Evolutionary conservation across 139 green algal genomes (phyloP), one percentile per base, ranked within the genome.

Genomic region (Zygnema circumcarinatum): DNA sequence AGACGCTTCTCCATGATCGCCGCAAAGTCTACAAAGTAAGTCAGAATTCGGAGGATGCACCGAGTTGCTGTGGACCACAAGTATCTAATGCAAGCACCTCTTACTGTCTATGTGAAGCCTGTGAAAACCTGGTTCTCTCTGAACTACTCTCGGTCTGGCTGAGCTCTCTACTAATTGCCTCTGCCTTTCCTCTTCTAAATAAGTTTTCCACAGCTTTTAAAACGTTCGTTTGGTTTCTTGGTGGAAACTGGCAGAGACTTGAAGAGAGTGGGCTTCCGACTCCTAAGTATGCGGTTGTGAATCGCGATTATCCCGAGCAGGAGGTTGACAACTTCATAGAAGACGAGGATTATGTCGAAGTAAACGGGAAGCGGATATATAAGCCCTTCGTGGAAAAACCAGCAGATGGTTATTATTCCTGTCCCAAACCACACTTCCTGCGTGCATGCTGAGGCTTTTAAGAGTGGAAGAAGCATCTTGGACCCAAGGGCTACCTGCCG

Each of bases 341-440:
- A 91, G 93, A 93, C 0, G 94, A 97, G 84, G 96, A 98, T 86
- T 98, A 95, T 68, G 94, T 98, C 25, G 94, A 95, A 72, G 33
- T 95, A 0, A 72, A 93, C 31, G 95, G 95, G 20, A 75, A 92
- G 78, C 84, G 92, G 73, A 97, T 99, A 38, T 87, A 94, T 75
- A 99, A 99, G 93, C 97, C 97, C 0, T 99, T 99, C 93, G 97
- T 99, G 40, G 97, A 99, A 93, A 99, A 99, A 92, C 97, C 97
- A 0, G 93, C 92, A 16, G 92, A 94, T 67, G 87, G 87, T 91
- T 47, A 2, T n/a, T 1, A n/a, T n/a, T n/a, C 67, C 67, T 16
- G 32, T 47, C 3, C 67, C 0, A 32, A 32, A 47, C 67, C 2
- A 32, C 3, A 47, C 2, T 40, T 75, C 3, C 3, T 2, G 0